Base-by-base conservation (phyloP, 768 basidiomycete species). In the Tremella fuciformis region DNA sequence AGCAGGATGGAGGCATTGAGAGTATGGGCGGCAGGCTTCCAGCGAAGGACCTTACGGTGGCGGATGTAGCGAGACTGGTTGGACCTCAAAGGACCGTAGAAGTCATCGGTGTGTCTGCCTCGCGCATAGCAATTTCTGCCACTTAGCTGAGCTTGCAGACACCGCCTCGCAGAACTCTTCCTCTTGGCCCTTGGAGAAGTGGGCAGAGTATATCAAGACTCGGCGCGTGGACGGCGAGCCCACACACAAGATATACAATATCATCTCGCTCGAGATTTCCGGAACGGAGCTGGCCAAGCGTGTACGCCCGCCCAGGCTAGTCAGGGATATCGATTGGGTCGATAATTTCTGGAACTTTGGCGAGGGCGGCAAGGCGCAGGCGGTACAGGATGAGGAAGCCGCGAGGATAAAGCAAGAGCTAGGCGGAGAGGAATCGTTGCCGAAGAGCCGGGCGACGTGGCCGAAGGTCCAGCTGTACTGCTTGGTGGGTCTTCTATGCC, bases 401-500 rank as follows among this genome's bases (percentile, higher is more conserved):
- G 29, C 4, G 29, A 34, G 29, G 29, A 34, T 34, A 4, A 34
- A 34, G 29, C 29, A 34, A 11, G 9, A 54, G 19, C 6, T 3
- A 9, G 21, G 48, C 9, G 7, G 15, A 8, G 48, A 41, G 6
- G 53, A 40, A n/a, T 48, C 26, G 55, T 50, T 41, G 15, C 40
- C 48, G 56, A 37, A 59, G 22, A 55, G 49, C 51, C 29, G 29
- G 26, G 25, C 51, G 6, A 44, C 22, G 9, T 75, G 71, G 62
- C 94, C 94, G 7, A 94, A 94, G 70, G 94, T 99, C 1, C 91
- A 94, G 70, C 76, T 94, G 51, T 99, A 99, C 75, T 97, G 94
- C 70, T 80, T 99, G 57, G 68, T 69, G 58, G 53, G 68, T 60
- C n/a, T 39, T 55, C 26, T 6, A 19, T 3, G 34, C 24, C 7